Evolutionary conservation across 2,329 filamentous ascomycete species (phyloP), one percentile per base, ranked within the genome.

Genomic region (Rutstroemia sp.): DNA sequence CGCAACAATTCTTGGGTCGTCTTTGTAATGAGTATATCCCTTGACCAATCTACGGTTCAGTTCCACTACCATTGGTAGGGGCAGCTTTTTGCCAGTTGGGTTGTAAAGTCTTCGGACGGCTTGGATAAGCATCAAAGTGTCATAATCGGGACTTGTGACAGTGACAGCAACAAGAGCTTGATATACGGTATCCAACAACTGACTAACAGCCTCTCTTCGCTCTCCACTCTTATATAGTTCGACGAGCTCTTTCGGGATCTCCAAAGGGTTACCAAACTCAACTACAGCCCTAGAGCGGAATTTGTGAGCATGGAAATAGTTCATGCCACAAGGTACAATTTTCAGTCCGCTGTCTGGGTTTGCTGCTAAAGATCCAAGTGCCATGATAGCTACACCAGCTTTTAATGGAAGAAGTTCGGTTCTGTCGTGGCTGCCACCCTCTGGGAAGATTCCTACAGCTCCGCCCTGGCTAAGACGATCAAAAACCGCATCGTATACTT

Each of bases 251-350:
- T 77, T 76, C 0, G 91, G 87, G 9, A 97, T 84, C 63, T 95
- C 88, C 60, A 97, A 86, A 0, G 94, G 91, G 25, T 83, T 86
- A 8, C 94, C 94, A 66, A 97, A 99, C 69, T 99, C 94, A 58
- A 97, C 86, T 4, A 99, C 92, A 38, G 92, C 94, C 69, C 94
- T 83, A 61, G 92, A 97, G 47, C 92, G 87, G 73, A 99, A 99
- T 72, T 97, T 99, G 78, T 99, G 92, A 0, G 92, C 89, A 72
- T 97, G 92, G 74, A 99, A 99, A 73, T 99, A 99, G 73, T 99
- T 99, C 92, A 99, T 96, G 65, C 92, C 92, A 51, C 94, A 92
- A 3, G 94, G 94, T 23, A 99, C 89, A 65, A 99, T 96, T 72
- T 92, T 95, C 60, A 99, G 77, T 30, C 89, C 90, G 68, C 89